Evolutionary conservation across 495 filamentous ascomycete species (phyloP).

Genomic region (Umbilicaria muhlenbergii): DNA sequence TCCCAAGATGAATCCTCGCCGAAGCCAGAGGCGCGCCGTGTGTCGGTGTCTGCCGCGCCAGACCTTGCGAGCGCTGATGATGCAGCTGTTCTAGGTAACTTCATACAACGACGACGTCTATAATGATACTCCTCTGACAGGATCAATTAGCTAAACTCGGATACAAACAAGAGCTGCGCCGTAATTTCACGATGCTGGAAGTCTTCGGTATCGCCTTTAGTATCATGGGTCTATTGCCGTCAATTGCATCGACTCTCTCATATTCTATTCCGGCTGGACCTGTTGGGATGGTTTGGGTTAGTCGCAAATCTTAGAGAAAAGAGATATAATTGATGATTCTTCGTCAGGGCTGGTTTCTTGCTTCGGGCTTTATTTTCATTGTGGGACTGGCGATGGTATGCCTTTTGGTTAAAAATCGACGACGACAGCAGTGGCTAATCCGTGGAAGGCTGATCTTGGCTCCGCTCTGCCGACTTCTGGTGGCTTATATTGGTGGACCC

Average conservation of each 20-base stretch:
- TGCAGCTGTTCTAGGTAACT: constrained; percentile 18
- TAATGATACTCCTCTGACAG: background rate
- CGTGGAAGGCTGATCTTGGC: constrained; percentile 40
- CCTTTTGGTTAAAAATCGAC: background rate
- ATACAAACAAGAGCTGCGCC: constrained; percentile 54
- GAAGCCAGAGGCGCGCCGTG: background rate
- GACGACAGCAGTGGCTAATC: background rate
- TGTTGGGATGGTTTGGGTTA: constrained; percentile 53
- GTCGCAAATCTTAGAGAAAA: background rate
- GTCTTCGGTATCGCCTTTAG: constrained; percentile 58
- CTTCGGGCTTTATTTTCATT: constrained; percentile 45
- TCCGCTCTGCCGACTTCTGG: constrained; percentile 57
- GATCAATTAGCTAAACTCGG: constrained; percentile 33
- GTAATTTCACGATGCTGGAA: constrained; percentile 50
- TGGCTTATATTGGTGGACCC: constrained; percentile 58
- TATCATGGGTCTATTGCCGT: constrained; percentile 60
- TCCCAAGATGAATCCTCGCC: too few species aligned
- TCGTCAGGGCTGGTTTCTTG: constrained; percentile 41
- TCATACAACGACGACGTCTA: background rate
- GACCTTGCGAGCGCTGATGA: constrained; percentile 18
- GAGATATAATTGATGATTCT: background rate
- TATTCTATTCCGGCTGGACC: constrained; percentile 55
- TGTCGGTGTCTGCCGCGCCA: constrained; percentile 7
- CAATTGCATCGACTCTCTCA: constrained; percentile 47
- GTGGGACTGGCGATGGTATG: constrained; percentile 49